These are phyloP conservation scores for Phascolomyces articulosus DNA, from an alignment of 371 early-diverging fungal genomes.

Conservation along the genomic window DNA sequence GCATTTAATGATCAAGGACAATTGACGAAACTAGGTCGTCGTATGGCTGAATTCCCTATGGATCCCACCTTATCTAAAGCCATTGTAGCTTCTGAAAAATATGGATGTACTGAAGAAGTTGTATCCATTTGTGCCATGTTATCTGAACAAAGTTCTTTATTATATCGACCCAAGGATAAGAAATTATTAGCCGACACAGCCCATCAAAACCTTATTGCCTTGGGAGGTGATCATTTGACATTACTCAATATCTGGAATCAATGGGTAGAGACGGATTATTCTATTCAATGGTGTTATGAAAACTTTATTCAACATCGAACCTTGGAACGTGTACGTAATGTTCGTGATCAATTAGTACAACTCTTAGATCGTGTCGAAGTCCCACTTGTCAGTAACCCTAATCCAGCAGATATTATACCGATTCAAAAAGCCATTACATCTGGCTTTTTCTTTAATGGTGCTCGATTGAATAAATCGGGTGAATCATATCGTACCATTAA, in stretches of 20 bases:
- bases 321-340: slow-evolving; percentile 89
- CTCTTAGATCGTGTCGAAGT: slow-evolving; percentile 95
- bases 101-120: slow-evolving; percentile 91
- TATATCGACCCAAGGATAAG: slow-evolving; percentile 95
- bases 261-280: slow-evolving; percentile 94
- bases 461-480: slow-evolving; percentile 79
- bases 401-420: slow-evolving; percentile 75
- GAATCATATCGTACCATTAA: slow-evolving; percentile 93
- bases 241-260: slow-evolving; percentile 94
- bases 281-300: slow-evolving; percentile 94
- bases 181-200: slow-evolving; percentile 94
- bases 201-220: slow-evolving; percentile 78
- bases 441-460: slow-evolving; percentile 96
- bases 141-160: slow-evolving; percentile 88
- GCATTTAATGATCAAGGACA: slow-evolving; percentile 93
- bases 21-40: slow-evolving; percentile 94
- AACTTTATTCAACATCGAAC: slow-evolving; percentile 94
- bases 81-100: slow-evolving; percentile 90
- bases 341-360: slow-evolving; percentile 93
- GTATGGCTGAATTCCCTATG: slow-evolving; percentile 99
- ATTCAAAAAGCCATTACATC: slow-evolving; percentile 90
- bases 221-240: slow-evolving; percentile 93
- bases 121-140: slow-evolving; percentile 92
- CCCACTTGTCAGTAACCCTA: slow-evolving; percentile 72
- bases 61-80: slow-evolving; percentile 96